Base-by-base conservation (phyloP, 495 filamentous ascomycete genomes). In the Jackrogersella multiformis region DNA sequence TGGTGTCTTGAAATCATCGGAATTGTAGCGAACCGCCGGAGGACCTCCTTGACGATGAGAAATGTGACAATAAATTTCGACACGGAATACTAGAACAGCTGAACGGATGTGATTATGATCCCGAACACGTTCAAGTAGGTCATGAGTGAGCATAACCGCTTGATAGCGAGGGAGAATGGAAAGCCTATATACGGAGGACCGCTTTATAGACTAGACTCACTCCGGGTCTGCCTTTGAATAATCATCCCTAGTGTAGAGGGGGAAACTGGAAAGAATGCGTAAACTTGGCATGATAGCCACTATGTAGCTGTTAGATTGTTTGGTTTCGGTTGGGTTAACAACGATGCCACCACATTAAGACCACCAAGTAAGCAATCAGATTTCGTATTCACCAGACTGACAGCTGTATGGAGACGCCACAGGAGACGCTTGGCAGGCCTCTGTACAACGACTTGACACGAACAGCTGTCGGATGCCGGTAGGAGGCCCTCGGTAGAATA, bases 1-100 rank as follows among this genome's bases (percentile, higher is more conserved):
- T 79, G 4, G 56, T 74, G 13, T 76, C 79, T 51, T 77, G 71
- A 66, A 60, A 74, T 4, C n/a, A 48, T 36, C 52, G 45, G 10
- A 38, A 44, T 18, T 73, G 68, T 12, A 55, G 49, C 12, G 15
- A 32, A 15, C 34, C 28, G 0, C 60, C 28, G 4, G 15, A 28
- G 5, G 35, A 59, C 20, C 24, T 66, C 5, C 32, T 66, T 10
- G 58, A 68, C 10, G 60, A 64, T 35, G 74, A 74, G 16, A 24
- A 26, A 2, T 58, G 65, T 10, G 63, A 66, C 16, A 39, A 46
- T 51, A 48, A 24, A 9, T 24, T 30, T 36, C 35, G 1, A 61
- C 55, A 13, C 61, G 41, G 32, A 54, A 44, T 24, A 61, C 61
- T 4, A 41, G 71, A 32, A 38, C 60, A 6, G 56, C 76, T 15